These are phyloP conservation scores for Coemansia sp. DNA, from an alignment of 192 early-diverging fungal genomes.

Conservation along the genomic window DNA sequence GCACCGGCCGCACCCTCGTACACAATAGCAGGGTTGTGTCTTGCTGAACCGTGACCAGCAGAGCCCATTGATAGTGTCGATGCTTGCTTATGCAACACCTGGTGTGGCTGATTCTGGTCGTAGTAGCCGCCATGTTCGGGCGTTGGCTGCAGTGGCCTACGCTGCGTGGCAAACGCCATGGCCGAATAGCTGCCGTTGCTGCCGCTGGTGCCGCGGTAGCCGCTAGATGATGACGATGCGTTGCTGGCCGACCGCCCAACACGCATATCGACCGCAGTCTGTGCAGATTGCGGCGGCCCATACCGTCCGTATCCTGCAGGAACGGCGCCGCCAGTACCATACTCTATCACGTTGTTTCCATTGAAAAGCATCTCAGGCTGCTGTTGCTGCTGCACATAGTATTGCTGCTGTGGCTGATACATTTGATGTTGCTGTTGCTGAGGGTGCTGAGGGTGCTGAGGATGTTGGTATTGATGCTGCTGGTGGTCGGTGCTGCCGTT, in stretches of 20 bases:
- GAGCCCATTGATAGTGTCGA: constrained; percentile 26
- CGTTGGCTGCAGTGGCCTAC: constrained; percentile 16
- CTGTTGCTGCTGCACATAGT: constrained; percentile 2
- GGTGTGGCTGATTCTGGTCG: neutral
- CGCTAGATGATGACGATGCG: constrained; percentile 26
- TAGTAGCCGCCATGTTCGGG: constrained; percentile 10
- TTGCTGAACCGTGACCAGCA: neutral
- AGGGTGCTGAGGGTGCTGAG: neutral
- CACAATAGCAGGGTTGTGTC: no score
- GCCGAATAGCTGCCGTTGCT: constrained; percentile 14
- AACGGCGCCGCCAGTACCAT: neutral
- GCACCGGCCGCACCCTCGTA: no score
- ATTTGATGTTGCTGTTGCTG: constrained; percentile 8
- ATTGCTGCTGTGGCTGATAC: neutral
- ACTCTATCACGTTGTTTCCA: constrained; percentile 23
- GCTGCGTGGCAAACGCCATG: constrained; percentile 26
- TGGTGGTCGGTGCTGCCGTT: constrained; percentile 8
- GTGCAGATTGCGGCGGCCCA: constrained; percentile 5
- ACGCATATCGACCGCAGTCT: constrained; percentile 21
- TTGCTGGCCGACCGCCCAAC: constrained; percentile 39
- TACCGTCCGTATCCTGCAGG: constrained; percentile 19
- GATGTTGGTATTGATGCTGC: neutral
- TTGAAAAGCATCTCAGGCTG: constrained; percentile 28
- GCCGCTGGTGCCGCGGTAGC: constrained; percentile 34
- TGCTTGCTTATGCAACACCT: constrained; percentile 41